phyloP scores from a whole-genome alignment of 768 basidiomycete species.

The Boletus eberwhitei region DNA sequence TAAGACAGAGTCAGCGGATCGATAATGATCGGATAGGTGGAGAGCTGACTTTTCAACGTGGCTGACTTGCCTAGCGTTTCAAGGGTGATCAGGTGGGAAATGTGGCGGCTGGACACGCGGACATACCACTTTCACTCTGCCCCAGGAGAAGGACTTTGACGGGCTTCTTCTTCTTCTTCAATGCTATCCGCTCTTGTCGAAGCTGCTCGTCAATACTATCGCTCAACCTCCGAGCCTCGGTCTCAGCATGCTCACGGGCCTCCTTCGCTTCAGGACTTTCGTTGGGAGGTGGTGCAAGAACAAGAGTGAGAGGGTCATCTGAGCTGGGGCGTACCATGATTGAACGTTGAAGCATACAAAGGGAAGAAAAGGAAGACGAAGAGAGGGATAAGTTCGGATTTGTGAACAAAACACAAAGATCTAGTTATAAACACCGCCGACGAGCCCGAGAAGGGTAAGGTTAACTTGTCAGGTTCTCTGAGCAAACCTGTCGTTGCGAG shows the following conservation, averaged over 20 bases:
- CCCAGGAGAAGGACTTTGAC: slow-evolving; percentile 75
- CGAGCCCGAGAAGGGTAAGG: no score
- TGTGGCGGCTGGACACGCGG: background rate
- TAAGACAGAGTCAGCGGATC: background rate
- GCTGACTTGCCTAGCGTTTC: slow-evolving; percentile 57
- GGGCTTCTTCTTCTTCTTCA: slow-evolving; percentile 62
- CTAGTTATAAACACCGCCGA: background rate
- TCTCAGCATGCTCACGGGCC: slow-evolving; percentile 56
- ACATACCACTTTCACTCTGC: slow-evolving; percentile 65
- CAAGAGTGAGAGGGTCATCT: slow-evolving; percentile 60
- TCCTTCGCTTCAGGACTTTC: slow-evolving; percentile 59
- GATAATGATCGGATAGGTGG: background rate
- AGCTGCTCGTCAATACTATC: slow-evolving; percentile 78
- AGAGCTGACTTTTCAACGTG: slow-evolving; percentile 64
- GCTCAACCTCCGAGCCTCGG: slow-evolving; percentile 59
- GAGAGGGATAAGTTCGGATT: background rate
- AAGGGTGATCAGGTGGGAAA: background rate
- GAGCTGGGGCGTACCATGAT: slow-evolving; percentile 34
- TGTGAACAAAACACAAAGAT: background rate
- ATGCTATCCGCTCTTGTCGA: slow-evolving; percentile 51
- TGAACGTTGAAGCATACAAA: no score
- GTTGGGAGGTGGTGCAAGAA: slow-evolving; percentile 59
- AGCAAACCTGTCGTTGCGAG: no score
- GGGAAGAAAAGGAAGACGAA: no score
- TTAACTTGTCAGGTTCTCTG: no score